Evolutionary conservation across 2,329 filamentous ascomycete genomes (phyloP), one percentile per base, ranked within the genome.

Genomic region (Hypoxylon sp.): DNA sequence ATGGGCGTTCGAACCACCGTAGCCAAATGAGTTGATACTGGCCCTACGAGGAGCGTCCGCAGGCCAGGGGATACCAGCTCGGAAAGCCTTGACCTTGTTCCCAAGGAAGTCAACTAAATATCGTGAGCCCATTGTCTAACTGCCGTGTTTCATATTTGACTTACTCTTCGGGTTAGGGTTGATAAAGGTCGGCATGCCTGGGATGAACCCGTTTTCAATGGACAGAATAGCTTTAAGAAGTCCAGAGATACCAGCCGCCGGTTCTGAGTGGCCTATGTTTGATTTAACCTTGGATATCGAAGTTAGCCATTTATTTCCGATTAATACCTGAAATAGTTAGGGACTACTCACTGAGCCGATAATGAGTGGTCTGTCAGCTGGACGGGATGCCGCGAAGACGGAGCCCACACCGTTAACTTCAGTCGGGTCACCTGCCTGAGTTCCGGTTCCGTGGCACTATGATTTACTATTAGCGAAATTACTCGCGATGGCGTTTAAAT

Each of bases 371-470:
- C 56, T 65, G 2, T 65, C 53, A 1, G 28, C 25, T 0, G 53
- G 1, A 0, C 72, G 66, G 0, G 55, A 65, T 0, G 55, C 3
- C 0, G 66, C 19, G 25, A 80, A 80, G 0, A 78, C 75, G 0
- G 63, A 52, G 0, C 60, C 67, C 3, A 80, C 74, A 0, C 78
- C 82, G 0, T 62, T 49, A 0, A 78, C 75, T 63, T 84, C 82
- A 1, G 67, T 69, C 0, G 79, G 78, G 49, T 84, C 82, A 1
- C 82, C 83, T 1, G 77, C 77, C 14, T 60, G 70, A 1, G 82
- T 84, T 1, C 81, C 81, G 0, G 82, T 83, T 1, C 81, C 82
- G 38, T 84, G 82, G 11, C 75, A 77, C 63, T 51, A 14, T 46
- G 3, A 7, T 4, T n/a, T 17, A 17, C 7, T 41, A 41, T 41